These are phyloP conservation scores for Haplosporangium sp. DNA, from an alignment of 371 early-diverging fungal genomes.

Conservation along the genomic window DNA sequence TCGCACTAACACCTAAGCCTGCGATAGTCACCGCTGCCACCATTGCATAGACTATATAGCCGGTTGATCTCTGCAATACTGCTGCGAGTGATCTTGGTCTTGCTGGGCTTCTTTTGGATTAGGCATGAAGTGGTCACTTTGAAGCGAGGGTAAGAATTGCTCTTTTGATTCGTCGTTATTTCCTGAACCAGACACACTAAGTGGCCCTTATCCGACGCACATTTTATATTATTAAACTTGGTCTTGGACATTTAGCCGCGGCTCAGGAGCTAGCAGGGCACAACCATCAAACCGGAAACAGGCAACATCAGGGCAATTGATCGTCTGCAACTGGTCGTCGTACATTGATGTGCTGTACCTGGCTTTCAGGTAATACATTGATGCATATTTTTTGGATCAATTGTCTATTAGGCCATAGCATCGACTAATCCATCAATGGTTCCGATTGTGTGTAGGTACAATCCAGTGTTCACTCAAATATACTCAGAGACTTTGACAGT, in stretches of 20 bases:
- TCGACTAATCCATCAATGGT: not conserved
- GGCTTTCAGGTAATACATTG: conserved; percentile 63
- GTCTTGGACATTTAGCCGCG: conserved; percentile 15
- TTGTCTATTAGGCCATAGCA: no score
- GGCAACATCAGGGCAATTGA: conserved; percentile 69
- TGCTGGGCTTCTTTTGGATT: conserved; percentile 75
- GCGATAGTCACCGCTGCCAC: conserved; percentile 55
- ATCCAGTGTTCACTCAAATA: conserved; percentile 82
- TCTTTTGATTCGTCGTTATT: not conserved
- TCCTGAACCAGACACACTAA: not conserved
- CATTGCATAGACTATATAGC: conserved; percentile 58
- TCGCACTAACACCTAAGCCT: no score
- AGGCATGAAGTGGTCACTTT: conserved; percentile 65
- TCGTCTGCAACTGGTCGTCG: conserved; percentile 86
- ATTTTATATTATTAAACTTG: not conserved
- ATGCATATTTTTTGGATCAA: not conserved
- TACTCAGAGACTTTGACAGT: conserved; percentile 62
- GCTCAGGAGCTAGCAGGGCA: conserved; percentile 32
- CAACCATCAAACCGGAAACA: conserved; percentile 41
- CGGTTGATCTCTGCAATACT: conserved; percentile 55
- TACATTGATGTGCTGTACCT: conserved; percentile 87
- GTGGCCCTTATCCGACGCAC: not conserved
- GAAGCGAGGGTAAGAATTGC: conserved; percentile 60
- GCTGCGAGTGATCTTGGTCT: conserved; percentile 64
- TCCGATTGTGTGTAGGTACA: conserved; percentile 56